A percentile compares a stretch with the other conserved stretches of the same genome.
phyloP scores from a whole-genome alignment of 1,284 basidiomycete genomes.

The Rugosomyces carneus region DNA sequence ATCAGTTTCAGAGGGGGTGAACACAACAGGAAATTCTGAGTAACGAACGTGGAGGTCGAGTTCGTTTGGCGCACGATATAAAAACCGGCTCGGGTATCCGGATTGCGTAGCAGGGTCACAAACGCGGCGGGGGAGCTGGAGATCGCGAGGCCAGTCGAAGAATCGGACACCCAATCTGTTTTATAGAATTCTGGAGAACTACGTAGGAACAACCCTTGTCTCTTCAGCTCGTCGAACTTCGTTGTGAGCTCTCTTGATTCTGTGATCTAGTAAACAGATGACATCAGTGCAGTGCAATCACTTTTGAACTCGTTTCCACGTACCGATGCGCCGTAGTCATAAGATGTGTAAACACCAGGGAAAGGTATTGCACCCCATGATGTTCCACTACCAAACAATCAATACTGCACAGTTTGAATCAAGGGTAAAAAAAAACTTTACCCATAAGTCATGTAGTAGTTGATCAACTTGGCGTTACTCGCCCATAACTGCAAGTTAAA shows the following conservation, averaged over 20 bases:
- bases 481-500: slow-evolving; percentile 74
- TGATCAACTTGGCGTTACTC: slow-evolving; percentile 69
- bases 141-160: slow-evolving; percentile 42
- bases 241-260: slow-evolving; percentile 64
- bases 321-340: slow-evolving; percentile 61
- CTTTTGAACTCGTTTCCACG: slow-evolving; percentile 5
- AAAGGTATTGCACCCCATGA: slow-evolving; percentile 75
- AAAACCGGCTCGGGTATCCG: slow-evolving; percentile 58
- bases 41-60: slow-evolving; percentile 58
- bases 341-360: slow-evolving; percentile 57
- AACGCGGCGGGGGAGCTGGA: slow-evolving; percentile 48
- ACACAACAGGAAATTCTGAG: not conserved
- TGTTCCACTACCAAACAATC: slow-evolving; percentile 48
- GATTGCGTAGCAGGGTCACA: slow-evolving; percentile 61
- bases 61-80: slow-evolving; percentile 64
- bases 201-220: slow-evolving; percentile 68
- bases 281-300: slow-evolving; percentile 4
- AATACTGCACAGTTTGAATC: not conserved
- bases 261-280: slow-evolving; percentile 35
- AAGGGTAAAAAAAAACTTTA: slow-evolving; percentile 21
- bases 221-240: slow-evolving; percentile 72
- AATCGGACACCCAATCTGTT: slow-evolving; percentile 67
- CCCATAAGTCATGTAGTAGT: slow-evolving; percentile 79
- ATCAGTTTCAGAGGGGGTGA: too few relatives aligned
- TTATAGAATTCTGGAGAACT: slow-evolving; percentile 72